Percentiles rank a stretch among this genome's conserved stretches.
These are phyloP conservation scores for Salix suchowensis DNA, from an alignment of 345 rosid genomes.

Conservation along the genomic window DNA sequence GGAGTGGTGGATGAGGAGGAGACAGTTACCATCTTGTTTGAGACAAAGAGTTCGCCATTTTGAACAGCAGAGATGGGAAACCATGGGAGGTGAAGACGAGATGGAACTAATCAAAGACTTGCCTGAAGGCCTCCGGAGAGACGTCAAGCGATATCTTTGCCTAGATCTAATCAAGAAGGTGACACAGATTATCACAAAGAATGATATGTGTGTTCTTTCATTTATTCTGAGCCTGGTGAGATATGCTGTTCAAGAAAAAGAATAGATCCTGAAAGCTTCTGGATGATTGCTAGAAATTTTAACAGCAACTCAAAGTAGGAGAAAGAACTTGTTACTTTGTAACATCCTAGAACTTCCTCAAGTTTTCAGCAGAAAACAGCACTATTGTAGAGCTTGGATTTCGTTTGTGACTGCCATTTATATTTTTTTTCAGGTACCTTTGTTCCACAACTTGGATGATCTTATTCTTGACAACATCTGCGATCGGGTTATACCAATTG, in stretches of 20 bases:
- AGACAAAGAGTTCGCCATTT: constrained; percentile 75
- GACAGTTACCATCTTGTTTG: constrained; percentile 76
- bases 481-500: constrained; percentile 67
- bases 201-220: neutral
- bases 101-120: constrained; percentile 62
- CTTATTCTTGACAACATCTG: constrained; percentile 91
- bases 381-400: neutral
- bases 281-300: no score
- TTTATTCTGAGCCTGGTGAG: no score
- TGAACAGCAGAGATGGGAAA: constrained; percentile 66
- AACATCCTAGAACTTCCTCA: no score
- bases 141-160: constrained; percentile 80
- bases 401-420: neutral
- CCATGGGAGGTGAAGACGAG: constrained; percentile 76
- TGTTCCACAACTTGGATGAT: constrained; percentile 72
- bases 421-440: constrained; percentile 48
- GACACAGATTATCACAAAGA: neutral
- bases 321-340: no score
- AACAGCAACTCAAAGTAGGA: no score
- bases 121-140: constrained; percentile 85
- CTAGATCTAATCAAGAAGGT: constrained; percentile 81
- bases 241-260: no score
- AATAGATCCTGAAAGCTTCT: no score
- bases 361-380: neutral
- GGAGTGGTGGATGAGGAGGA: constrained; percentile 93